Evolutionary conservation across 1,139 yeast genomes (phyloP).

Genomic region (Yamadazyma atmosphaerica): DNA sequence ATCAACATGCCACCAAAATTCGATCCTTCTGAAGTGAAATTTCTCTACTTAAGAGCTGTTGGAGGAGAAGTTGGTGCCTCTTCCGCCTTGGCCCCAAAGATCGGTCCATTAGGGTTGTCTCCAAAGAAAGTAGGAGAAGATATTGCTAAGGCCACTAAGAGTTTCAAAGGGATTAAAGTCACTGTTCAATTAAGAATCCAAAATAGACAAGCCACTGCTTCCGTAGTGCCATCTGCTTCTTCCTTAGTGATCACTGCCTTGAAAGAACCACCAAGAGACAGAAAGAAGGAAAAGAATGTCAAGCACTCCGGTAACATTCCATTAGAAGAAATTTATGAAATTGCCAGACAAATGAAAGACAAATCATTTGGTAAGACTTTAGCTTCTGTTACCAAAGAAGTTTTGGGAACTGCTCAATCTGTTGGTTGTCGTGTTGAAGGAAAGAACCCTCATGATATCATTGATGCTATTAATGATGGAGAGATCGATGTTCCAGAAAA

Average conservation of each 20-base stretch:
- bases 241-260: slow-evolving; percentile 98
- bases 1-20: slow-evolving; percentile 88
- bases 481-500: slow-evolving; percentile 94
- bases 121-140: slow-evolving; percentile 99
- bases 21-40: slow-evolving; percentile 98
- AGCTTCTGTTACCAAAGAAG: slow-evolving; percentile 97
- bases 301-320: slow-evolving; percentile 99
- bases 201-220: slow-evolving; percentile 99
- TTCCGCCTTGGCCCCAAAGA: slow-evolving; percentile 99
- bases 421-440: slow-evolving; percentile 99
- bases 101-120: slow-evolving; percentile 99
- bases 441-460: slow-evolving; percentile 99
- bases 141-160: slow-evolving; percentile 99
- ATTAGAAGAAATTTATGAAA: slow-evolving; percentile 93
- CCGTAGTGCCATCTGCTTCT: slow-evolving; percentile 99
- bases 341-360: slow-evolving; percentile 97
- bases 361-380: slow-evolving; percentile 98
- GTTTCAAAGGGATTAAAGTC: slow-evolving; percentile 98
- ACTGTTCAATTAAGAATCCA: slow-evolving; percentile 98
- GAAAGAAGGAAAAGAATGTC: slow-evolving; percentile 99
- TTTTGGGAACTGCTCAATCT: slow-evolving; percentile 99
- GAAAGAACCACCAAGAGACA: slow-evolving; percentile 99
- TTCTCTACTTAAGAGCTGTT: slow-evolving; percentile 98
- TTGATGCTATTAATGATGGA: slow-evolving; percentile 97
- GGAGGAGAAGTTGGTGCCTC: slow-evolving; percentile 99